phyloP scores from a whole-genome alignment of 2,329 filamentous ascomycete genomes.

The Hypoxylon sp. region DNA sequence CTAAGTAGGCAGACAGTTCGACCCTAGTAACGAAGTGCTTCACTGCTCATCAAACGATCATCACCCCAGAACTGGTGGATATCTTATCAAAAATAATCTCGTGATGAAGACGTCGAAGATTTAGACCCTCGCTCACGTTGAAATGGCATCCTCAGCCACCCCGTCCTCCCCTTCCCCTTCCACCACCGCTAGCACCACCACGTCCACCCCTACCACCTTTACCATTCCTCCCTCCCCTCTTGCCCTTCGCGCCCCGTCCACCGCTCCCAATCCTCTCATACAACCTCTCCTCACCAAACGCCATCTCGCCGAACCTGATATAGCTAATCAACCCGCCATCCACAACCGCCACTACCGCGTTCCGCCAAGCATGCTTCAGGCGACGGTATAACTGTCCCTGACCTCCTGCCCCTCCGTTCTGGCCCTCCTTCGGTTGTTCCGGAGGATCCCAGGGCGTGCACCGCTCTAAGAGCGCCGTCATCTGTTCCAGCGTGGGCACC shows the following conservation, averaged over 20 bases:
- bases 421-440: constrained; percentile 58
- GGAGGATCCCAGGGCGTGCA: constrained; percentile 78
- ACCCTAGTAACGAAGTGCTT: background rate
- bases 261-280: constrained; percentile 70
- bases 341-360: constrained; percentile 88
- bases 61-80: background rate
- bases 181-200: constrained; percentile 41
- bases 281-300: constrained; percentile 82
- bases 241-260: constrained; percentile 48
- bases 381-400: constrained; percentile 74
- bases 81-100: background rate
- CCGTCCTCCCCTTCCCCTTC: constrained; percentile 44
- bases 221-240: constrained; percentile 46
- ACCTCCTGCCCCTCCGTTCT: constrained; percentile 61
- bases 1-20: background rate
- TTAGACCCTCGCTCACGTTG: background rate
- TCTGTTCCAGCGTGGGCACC: constrained; percentile 80
- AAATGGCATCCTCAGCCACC: constrained; percentile 32
- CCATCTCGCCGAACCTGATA: constrained; percentile 82
- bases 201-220: constrained; percentile 43
- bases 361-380: constrained; percentile 86
- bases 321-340: constrained; percentile 94
- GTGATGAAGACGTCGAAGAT: background rate
- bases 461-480: constrained; percentile 78
- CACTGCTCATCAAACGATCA: background rate